These are phyloP conservation scores for Melastoma candidum DNA, from an alignment of 441 rosid species.

Conservation along the genomic window DNA sequence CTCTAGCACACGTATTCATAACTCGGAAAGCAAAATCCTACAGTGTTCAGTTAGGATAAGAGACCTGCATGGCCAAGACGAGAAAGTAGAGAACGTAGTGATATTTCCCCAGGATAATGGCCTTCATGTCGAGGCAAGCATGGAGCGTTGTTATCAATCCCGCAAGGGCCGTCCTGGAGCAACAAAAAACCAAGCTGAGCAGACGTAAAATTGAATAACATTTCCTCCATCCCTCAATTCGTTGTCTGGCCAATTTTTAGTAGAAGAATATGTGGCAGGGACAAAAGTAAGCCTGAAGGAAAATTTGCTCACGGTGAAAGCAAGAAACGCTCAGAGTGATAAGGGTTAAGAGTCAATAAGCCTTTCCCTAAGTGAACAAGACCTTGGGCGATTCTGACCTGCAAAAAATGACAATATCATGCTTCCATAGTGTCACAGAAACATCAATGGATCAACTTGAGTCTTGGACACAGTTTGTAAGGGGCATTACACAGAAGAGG, in stretches of 20 bases:
- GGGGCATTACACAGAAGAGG: constrained; percentile 68
- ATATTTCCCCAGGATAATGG: constrained; percentile 74
- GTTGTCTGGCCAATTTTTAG: too few species aligned
- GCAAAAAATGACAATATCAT: constrained; percentile 13
- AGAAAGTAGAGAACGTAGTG: constrained; percentile 86
- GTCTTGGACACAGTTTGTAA: not conserved
- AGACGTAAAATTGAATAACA: not conserved
- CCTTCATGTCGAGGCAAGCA: constrained; percentile 86
- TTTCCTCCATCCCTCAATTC: not conserved
- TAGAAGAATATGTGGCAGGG: too few species aligned
- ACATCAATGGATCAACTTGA: not conserved
- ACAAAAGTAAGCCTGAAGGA: not conserved
- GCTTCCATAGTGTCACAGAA: constrained; percentile 8
- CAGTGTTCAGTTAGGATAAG: constrained; percentile 4
- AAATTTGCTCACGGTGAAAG: constrained; percentile 62
- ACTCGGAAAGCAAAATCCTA: not conserved
- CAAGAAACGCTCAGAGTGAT: constrained; percentile 82
- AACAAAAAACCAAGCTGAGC: constrained; percentile 4
- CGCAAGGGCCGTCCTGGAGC: constrained; percentile 74
- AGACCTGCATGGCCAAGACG: constrained; percentile 91
- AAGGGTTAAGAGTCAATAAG: constrained; percentile 78
- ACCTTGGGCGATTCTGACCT: constrained; percentile 97
- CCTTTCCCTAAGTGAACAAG: constrained; percentile 93
- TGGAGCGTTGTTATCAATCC: constrained; percentile 69
- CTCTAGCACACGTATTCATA: not conserved